phyloP scores from a whole-genome alignment of 106 monocot species.

The Allium sativum region DNA sequence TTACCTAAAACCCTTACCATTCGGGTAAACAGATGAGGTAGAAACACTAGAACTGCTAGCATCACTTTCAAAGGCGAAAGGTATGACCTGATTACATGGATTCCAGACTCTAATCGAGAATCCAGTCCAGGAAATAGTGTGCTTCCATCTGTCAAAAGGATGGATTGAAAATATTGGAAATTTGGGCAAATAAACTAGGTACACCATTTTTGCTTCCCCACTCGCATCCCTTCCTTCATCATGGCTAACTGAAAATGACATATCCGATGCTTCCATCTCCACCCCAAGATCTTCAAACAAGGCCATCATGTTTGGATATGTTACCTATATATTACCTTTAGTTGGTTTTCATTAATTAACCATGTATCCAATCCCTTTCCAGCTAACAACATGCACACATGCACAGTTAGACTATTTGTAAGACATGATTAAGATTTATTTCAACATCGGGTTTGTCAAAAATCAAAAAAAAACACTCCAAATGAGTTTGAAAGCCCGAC shows the following conservation, averaged over 20 bases:
- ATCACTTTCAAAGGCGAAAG: constrained; percentile 53
- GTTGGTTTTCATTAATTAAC: too few relatives aligned
- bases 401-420: too few relatives aligned
- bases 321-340: constrained; percentile 36
- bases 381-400: too few relatives aligned
- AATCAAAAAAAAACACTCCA: too few relatives aligned
- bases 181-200: constrained; percentile 65
- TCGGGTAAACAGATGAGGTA: too few relatives aligned
- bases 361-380: too few relatives aligned
- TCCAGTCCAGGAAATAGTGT: constrained; percentile 60
- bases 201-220: constrained; percentile 86
- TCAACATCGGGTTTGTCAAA: too few relatives aligned
- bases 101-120: constrained; percentile 56
- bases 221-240: constrained; percentile 58
- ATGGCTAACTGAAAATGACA: constrained; percentile 86
- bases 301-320: constrained; percentile 91
- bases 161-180: constrained; percentile 62
- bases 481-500: too few relatives aligned
- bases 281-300: constrained; percentile 57
- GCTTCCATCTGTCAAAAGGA: constrained; percentile 77
- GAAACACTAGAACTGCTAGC: too few relatives aligned
- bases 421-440: too few relatives aligned
- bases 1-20: too few relatives aligned
- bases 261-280: constrained; percentile 78
- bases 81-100: constrained; percentile 54